These are phyloP conservation scores for Podila minutissima DNA, from an alignment of 192 early-diverging fungal species.

Conservation along the genomic window DNA sequence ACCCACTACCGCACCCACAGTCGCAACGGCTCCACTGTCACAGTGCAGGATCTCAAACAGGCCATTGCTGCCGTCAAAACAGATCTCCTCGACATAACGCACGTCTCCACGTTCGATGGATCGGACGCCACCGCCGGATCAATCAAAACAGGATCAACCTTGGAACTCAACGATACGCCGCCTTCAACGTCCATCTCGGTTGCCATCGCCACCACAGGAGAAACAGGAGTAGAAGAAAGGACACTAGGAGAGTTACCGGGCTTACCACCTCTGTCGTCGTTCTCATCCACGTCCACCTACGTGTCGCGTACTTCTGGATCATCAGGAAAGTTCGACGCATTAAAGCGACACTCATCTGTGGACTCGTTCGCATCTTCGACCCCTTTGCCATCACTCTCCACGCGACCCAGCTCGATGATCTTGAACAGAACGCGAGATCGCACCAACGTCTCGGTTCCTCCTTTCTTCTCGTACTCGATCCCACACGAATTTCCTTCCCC, in stretches of 20 bases:
- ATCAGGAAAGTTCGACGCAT: slow-evolving; percentile 6
- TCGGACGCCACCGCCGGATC: neutral
- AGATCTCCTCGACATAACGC: slow-evolving; percentile 17
- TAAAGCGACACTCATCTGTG: slow-evolving; percentile 5
- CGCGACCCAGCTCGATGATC: slow-evolving; percentile 29
- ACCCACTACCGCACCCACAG: slow-evolving; percentile 50
- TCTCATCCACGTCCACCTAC: neutral
- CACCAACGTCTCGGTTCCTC: slow-evolving; percentile 24
- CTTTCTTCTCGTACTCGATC: slow-evolving; percentile 49
- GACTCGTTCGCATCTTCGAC: slow-evolving; percentile 15
- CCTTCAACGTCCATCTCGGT: too few relatives aligned
- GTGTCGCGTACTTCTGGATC: neutral
- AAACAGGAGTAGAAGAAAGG: neutral
- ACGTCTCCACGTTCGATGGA: slow-evolving; percentile 6
- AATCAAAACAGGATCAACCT: neutral
- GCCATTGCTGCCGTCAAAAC: slow-evolving; percentile 46
- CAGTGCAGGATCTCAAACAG: slow-evolving; percentile 46
- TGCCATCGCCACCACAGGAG: neutral
- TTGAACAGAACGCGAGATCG: slow-evolving; percentile 27
- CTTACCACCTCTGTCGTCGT: slow-evolving; percentile 11
- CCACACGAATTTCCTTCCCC: slow-evolving; percentile 49
- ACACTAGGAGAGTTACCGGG: neutral
- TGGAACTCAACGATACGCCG: too few relatives aligned
- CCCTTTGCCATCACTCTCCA: slow-evolving; percentile 17
- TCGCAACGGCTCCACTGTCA: slow-evolving; percentile 47